Evolutionary conservation across 305 asterid species (phyloP).

Genomic region (Fraxinus paxiana): DNA sequence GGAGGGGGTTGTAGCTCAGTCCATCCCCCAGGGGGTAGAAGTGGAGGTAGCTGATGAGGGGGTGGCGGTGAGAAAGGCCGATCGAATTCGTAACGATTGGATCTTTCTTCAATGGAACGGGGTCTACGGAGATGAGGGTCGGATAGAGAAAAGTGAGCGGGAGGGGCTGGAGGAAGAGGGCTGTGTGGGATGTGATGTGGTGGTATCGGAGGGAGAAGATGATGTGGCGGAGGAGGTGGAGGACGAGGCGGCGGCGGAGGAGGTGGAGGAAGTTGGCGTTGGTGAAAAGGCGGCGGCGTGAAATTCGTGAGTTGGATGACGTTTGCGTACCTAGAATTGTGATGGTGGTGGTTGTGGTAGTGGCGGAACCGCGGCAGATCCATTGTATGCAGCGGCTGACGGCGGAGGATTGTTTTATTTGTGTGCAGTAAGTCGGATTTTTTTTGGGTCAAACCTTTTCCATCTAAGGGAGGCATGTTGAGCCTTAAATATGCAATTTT

Average conservation of each 20-base stretch:
- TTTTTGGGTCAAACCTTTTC: neutral
- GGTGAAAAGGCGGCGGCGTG: constrained; percentile 23
- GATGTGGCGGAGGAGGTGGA: constrained; percentile 21
- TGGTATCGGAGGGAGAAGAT: constrained; percentile 23
- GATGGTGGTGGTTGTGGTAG: constrained; percentile 30
- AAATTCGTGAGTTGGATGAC: constrained; percentile 33
- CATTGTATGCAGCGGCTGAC: constrained; percentile 23
- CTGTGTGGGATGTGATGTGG: constrained; percentile 17
- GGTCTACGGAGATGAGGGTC: constrained; percentile 26
- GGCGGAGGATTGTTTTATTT: constrained; percentile 9
- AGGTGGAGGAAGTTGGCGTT: constrained; percentile 32
- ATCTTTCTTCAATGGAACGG: constrained; percentile 18
- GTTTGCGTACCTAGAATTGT: constrained; percentile 36
- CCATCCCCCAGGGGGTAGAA: neutral
- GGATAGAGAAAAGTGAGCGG: constrained; percentile 21
- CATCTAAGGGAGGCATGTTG: neutral
- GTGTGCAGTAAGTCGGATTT: neutral
- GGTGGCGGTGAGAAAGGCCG: constrained; percentile 19
- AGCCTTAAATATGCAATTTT: neutral
- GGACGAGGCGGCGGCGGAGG: constrained; percentile 22
- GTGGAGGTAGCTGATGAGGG: constrained; percentile 15
- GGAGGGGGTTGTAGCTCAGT: constrained; percentile 12
- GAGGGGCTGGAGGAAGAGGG: constrained; percentile 19
- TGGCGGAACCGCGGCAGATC: constrained; percentile 41
- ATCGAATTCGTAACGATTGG: constrained; percentile 30